phyloP scores from a whole-genome alignment of 1,139 yeast genomes.

The Debaryomyces sp. region DNA sequence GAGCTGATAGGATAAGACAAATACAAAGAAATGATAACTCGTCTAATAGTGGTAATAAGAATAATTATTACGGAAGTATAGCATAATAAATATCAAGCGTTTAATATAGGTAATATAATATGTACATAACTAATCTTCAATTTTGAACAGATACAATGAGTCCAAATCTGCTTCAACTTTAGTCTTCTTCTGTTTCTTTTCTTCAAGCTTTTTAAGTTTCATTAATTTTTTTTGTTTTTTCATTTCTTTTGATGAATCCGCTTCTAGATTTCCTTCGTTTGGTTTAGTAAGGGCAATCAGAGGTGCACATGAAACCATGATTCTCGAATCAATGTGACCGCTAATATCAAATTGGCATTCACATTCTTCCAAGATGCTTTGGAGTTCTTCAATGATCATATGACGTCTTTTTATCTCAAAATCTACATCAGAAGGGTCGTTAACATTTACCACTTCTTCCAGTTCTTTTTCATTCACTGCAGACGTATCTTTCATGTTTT shows the following conservation, averaged over 20 bases:
- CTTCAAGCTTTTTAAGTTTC: constrained; percentile 17
- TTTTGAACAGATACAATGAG: constrained; percentile 44
- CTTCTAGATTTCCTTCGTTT: constrained; percentile 6
- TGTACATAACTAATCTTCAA: constrained; percentile 33
- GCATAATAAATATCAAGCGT: constrained; percentile 16
- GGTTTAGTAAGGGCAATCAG: constrained; percentile 12
- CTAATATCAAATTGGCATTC: constrained; percentile 32
- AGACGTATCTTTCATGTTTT: constrained; percentile 10
- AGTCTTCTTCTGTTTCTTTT: constrained; percentile 14
- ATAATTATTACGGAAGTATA: constrained; percentile 26
- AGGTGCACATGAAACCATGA: constrained; percentile 24
- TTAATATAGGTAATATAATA: constrained; percentile 4
- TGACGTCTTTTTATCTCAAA: constrained; percentile 36
- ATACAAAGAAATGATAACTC: background rate
- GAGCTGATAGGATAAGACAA: constrained; percentile 23
- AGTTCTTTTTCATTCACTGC: constrained; percentile 14
- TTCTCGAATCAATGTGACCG: constrained; percentile 30
- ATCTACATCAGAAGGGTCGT: constrained; percentile 22
- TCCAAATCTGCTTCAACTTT: constrained; percentile 41
- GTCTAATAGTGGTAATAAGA: background rate
- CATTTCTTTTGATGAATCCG: constrained; percentile 21
- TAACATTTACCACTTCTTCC: constrained; percentile 5
- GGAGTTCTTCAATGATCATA: constrained; percentile 29
- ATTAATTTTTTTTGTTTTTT: constrained; percentile 15
- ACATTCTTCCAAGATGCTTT: constrained; percentile 30